Evolutionary conservation across 345 rosid genomes (phyloP).

Genomic region (Erodium maritimum): DNA sequence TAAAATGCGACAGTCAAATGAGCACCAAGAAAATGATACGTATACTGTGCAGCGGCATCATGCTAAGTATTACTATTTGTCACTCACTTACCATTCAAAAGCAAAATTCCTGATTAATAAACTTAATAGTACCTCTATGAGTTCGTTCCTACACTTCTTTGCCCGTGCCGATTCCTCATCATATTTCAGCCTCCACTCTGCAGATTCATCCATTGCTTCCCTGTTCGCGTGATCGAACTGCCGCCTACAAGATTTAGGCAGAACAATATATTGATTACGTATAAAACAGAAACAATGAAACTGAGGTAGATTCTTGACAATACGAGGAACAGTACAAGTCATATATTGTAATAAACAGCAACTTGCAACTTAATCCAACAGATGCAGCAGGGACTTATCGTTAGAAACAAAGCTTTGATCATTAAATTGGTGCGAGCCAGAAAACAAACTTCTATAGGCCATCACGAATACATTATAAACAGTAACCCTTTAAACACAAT

Average conservation of each 20-base stretch:
- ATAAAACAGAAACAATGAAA: neutral
- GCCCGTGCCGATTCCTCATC: constrained; percentile 55
- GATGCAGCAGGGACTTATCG: too few relatives aligned
- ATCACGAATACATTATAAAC: neutral
- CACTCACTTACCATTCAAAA: neutral
- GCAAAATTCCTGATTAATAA: neutral
- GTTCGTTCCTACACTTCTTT: constrained; percentile 45
- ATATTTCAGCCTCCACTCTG: constrained; percentile 78
- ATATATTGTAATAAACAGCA: neutral
- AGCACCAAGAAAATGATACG: neutral
- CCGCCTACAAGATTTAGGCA: constrained; percentile 32
- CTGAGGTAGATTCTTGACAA: neutral
- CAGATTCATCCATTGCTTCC: constrained; percentile 94
- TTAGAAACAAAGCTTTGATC: neutral
- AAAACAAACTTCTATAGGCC: neutral
- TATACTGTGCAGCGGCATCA: too few relatives aligned
- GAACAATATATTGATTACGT: neutral
- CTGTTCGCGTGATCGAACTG: constrained; percentile 86
- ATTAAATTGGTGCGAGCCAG: neutral
- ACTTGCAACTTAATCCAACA: neutral
- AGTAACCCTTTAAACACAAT: neutral
- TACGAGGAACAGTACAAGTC: neutral
- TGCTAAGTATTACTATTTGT: neutral
- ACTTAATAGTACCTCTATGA: constrained; percentile 33
- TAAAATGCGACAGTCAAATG: neutral